A percentile compares a stretch with the other conserved stretches of the same genome.
These are phyloP conservation scores for Trichoderma koningii DNA, from an alignment of 2,329 filamentous ascomycete genomes.

Conservation along the genomic window DNA sequence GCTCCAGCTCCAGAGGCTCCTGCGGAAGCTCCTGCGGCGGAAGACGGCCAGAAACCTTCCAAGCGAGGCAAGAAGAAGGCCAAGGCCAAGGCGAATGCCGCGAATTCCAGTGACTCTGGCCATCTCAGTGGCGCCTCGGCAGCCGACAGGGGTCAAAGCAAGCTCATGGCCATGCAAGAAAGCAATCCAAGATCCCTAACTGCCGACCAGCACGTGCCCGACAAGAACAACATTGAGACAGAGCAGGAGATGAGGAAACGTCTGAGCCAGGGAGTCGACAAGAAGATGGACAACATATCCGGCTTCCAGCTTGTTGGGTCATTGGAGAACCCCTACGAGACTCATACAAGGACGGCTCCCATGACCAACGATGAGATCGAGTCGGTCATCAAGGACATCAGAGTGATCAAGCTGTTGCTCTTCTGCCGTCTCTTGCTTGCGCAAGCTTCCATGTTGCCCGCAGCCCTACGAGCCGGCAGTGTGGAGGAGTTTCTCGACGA, in stretches of 20 bases:
- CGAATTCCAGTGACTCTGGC: background rate
- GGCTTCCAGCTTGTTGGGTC: constrained; percentile 35
- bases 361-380: constrained; percentile 35
- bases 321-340: constrained; percentile 34
- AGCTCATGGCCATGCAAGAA: constrained; percentile 14
- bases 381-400: constrained; percentile 31
- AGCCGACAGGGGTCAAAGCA: constrained; percentile 1
- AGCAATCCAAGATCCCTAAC: background rate
- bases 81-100: background rate
- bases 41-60: background rate
- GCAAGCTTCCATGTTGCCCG: constrained; percentile 35
- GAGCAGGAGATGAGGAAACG: constrained; percentile 36
- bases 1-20: background rate
- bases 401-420: constrained; percentile 36
- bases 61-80: constrained; percentile 10
- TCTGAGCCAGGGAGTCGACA: constrained; percentile 35
- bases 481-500: constrained; percentile 36
- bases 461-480: constrained; percentile 33
- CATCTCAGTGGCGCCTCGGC: background rate
- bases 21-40: background rate
- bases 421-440: constrained; percentile 36
- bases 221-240: constrained; percentile 37
- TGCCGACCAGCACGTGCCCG: constrained; percentile 30
- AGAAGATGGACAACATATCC: constrained; percentile 30
- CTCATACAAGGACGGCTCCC: constrained; percentile 33